Evolutionary conservation across 169 alveolate genomes (phyloP).

Genomic region (Plasmodium adleri): DNA sequence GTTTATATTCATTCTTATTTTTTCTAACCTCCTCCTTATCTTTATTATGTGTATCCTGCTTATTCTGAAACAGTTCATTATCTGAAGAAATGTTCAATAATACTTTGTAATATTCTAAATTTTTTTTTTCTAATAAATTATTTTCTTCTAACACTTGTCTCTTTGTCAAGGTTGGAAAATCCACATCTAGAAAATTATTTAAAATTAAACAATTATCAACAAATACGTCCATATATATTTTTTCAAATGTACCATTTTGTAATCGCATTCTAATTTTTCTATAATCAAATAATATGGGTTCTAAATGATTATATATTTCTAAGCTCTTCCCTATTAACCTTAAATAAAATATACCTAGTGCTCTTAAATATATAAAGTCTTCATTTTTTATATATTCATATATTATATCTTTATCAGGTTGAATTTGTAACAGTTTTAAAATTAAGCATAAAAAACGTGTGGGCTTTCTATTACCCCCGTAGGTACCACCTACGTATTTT

Average conservation of each 20-base stretch:
- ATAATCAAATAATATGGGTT: constrained; percentile 96
- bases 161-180: constrained; percentile 94
- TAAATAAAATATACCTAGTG: constrained; percentile 95
- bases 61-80: constrained; percentile 30
- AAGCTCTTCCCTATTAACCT: constrained; percentile 87
- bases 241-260: constrained; percentile 89
- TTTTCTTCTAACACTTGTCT: constrained; percentile 92
- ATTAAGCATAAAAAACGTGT: constrained; percentile 96
- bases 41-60: background rate
- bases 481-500: constrained; percentile 97
- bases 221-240: constrained; percentile 97
- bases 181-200: constrained; percentile 92
- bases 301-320: constrained; percentile 87
- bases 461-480: constrained; percentile 97
- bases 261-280: constrained; percentile 94
- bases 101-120: constrained; percentile 63
- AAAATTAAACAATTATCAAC: constrained; percentile 94
- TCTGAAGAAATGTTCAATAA: constrained; percentile 45
- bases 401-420: constrained; percentile 96
- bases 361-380: constrained; percentile 97
- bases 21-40: constrained; percentile 8
- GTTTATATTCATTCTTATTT: background rate
- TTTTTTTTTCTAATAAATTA: constrained; percentile 79
- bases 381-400: constrained; percentile 95
- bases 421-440: constrained; percentile 96